A percentile compares a stretch with the other conserved stretches of the same genome.
Evolutionary conservation across 495 filamentous ascomycete species (phyloP).

Genomic region (Podospora pseudopauciseta): DNA sequence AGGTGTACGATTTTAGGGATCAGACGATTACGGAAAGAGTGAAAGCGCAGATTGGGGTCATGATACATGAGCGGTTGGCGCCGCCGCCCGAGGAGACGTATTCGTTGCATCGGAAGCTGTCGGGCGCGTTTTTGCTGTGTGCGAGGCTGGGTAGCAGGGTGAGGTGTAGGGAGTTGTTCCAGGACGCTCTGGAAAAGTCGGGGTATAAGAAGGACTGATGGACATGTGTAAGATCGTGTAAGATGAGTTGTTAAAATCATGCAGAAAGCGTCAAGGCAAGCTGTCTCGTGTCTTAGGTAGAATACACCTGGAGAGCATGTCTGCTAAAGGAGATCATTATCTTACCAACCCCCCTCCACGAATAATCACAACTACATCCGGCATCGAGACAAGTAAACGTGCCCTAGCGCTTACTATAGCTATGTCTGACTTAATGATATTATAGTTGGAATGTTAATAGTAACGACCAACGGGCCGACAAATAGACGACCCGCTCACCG

Average conservation of each 20-base stretch:
- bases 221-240: slow-evolving; percentile 10
- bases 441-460: no score
- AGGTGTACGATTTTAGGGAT: slow-evolving; percentile 83
- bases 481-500: no score
- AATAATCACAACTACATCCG: no score
- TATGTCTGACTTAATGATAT: no score
- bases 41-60: slow-evolving; percentile 78
- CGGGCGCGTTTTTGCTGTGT: slow-evolving; percentile 91
- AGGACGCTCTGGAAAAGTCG: slow-evolving; percentile 54
- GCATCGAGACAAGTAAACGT: no score
- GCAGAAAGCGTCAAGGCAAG: not conserved
- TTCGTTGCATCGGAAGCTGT: slow-evolving; percentile 90
- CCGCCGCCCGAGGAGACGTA: slow-evolving; percentile 98
- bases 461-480: no score
- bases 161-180: slow-evolving; percentile 76
- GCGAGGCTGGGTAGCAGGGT: slow-evolving; percentile 81
- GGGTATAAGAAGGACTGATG: slow-evolving; percentile 23
- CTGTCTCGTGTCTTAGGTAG: no score
- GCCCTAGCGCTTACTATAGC: no score
- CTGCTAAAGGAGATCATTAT: no score
- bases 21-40: slow-evolving; percentile 97
- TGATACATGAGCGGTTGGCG: slow-evolving; percentile 81
- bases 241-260: not conserved
- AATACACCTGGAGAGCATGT: no score
- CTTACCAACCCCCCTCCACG: no score